Conservation (phyloP, 495 filamentous ascomycete species). For the Cercophora samala region DNA sequence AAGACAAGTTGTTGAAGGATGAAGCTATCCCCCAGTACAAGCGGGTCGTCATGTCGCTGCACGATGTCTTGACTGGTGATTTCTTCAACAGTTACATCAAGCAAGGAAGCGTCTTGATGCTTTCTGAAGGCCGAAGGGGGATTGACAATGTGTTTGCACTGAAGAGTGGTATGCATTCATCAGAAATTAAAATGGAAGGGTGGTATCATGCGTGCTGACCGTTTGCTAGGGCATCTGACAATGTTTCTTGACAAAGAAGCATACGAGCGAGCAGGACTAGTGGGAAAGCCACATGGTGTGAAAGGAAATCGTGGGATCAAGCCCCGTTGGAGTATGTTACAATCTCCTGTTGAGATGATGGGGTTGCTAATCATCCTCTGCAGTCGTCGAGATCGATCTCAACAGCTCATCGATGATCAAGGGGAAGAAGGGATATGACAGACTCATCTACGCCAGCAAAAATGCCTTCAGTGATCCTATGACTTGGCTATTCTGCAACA, state of each 20-base stretch:
- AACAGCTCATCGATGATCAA: conserved; percentile 77
- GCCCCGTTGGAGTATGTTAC: conserved; percentile 47
- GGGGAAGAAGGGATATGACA: conserved; percentile 87
- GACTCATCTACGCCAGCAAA: conserved; percentile 78
- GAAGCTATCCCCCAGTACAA: conserved; percentile 54
- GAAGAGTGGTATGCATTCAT: conserved; percentile 54
- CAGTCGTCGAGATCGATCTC: conserved; percentile 80
- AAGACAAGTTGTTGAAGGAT: conserved; percentile 48
- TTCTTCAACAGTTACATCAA: conserved; percentile 91
- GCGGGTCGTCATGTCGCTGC: conserved; percentile 70
- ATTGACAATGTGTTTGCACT: conserved; percentile 77
- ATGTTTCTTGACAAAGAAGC: conserved; percentile 78
- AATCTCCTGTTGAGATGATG: neutral
- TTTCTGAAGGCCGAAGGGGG: conserved; percentile 79
- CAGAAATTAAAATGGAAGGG: no score
- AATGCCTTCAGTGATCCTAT: conserved; percentile 70
- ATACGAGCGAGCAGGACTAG: conserved; percentile 81
- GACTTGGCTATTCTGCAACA: conserved; percentile 79
- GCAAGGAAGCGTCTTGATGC: conserved; percentile 85
- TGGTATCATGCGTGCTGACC: no score
- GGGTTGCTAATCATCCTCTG: neutral
- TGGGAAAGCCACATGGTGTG: conserved; percentile 63
- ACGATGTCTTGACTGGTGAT: conserved; percentile 64
- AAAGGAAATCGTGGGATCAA: conserved; percentile 53
- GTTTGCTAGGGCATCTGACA: conserved; percentile 58